Evolutionary conservation across 2,329 filamentous ascomycete genomes (phyloP).

Genomic region (Metarhizium sp.): DNA sequence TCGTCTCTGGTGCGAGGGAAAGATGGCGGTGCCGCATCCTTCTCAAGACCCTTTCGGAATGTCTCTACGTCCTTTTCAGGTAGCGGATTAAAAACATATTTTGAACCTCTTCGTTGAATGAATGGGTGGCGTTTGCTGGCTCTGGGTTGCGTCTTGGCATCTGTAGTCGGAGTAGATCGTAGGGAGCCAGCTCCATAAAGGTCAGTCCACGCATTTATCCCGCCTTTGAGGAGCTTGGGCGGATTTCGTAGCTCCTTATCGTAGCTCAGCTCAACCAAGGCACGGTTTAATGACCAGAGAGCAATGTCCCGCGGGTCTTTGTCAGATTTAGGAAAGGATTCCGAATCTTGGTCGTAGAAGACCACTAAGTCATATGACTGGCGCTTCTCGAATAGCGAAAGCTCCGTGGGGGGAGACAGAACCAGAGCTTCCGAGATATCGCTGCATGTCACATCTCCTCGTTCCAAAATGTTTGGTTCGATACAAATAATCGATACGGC

Average conservation of each 20-base stretch:
- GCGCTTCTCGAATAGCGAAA: constrained; percentile 59
- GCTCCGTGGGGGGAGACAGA: constrained; percentile 65
- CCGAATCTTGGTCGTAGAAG: constrained; percentile 71
- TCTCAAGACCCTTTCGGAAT: constrained; percentile 69
- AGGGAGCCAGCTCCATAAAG: constrained; percentile 64
- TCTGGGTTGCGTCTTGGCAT: constrained; percentile 6
- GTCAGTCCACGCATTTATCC: constrained; percentile 78
- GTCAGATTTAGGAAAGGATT: constrained; percentile 33
- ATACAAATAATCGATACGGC: constrained; percentile 79
- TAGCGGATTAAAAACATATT: constrained; percentile 53
- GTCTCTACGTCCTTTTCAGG: constrained; percentile 73
- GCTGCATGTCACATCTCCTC: constrained; percentile 54
- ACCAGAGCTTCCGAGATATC: constrained; percentile 60
- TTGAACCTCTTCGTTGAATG: constrained; percentile 28
- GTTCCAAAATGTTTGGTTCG: constrained; percentile 65
- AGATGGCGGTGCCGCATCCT: constrained; percentile 45
- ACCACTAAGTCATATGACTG: constrained; percentile 80
- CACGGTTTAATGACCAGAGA: constrained; percentile 67
- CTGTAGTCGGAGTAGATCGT: constrained; percentile 29
- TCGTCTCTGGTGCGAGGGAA: constrained; percentile 71
- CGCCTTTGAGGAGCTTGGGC: constrained; percentile 73
- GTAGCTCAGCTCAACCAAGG: constrained; percentile 75
- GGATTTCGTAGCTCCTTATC: constrained; percentile 62
- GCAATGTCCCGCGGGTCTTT: constrained; percentile 36
- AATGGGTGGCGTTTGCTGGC: constrained; percentile 13